Conservation (phyloP, 1,284 basidiomycete genomes). For the Moesziomyces globuligerus region DNA sequence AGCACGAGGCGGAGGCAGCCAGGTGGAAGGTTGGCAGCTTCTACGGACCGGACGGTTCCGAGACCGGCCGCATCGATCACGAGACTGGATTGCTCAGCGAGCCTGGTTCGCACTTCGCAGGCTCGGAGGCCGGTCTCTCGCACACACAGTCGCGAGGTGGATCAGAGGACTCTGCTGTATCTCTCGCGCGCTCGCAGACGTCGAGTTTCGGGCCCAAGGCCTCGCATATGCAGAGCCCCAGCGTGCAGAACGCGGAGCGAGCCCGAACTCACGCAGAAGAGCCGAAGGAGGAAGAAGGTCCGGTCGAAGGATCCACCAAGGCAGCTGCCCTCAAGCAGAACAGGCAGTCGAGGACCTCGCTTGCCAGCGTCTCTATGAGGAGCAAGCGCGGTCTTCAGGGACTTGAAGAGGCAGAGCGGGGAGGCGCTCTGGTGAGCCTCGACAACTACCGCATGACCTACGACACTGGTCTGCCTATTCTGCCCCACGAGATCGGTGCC, state of each 20-base stretch:
- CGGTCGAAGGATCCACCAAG: constrained; percentile 26
- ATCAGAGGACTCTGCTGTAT: constrained; percentile 8
- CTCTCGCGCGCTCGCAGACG: constrained; percentile 28
- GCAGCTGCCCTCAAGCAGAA: constrained; percentile 36
- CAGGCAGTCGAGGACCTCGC: constrained; percentile 27
- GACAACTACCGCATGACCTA: constrained; percentile 47
- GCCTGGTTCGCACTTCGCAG: background rate
- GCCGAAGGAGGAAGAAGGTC: background rate
- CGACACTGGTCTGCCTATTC: constrained; percentile 44
- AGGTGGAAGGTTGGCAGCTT: constrained; percentile 53
- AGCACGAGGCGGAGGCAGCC: background rate
- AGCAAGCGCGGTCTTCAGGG: constrained; percentile 48
- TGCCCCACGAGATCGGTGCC: constrained; percentile 43
- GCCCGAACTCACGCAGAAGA: background rate
- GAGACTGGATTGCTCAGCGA: constrained; percentile 28
- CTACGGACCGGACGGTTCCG: constrained; percentile 51
- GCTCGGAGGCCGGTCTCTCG: constrained; percentile 5
- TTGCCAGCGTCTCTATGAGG: constrained; percentile 46
- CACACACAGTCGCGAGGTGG: background rate
- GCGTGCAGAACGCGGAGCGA: background rate
- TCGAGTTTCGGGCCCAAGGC: constrained; percentile 29
- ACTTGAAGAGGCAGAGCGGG: constrained; percentile 52
- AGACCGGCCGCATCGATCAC: constrained; percentile 43
- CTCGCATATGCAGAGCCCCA: constrained; percentile 37
- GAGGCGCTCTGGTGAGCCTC: constrained; percentile 52